A percentile compares a stretch with the other conserved stretches of the same genome.
Evolutionary conservation across 2,329 filamentous ascomycete species (phyloP).

Genomic region (Metarhizium sp.): DNA sequence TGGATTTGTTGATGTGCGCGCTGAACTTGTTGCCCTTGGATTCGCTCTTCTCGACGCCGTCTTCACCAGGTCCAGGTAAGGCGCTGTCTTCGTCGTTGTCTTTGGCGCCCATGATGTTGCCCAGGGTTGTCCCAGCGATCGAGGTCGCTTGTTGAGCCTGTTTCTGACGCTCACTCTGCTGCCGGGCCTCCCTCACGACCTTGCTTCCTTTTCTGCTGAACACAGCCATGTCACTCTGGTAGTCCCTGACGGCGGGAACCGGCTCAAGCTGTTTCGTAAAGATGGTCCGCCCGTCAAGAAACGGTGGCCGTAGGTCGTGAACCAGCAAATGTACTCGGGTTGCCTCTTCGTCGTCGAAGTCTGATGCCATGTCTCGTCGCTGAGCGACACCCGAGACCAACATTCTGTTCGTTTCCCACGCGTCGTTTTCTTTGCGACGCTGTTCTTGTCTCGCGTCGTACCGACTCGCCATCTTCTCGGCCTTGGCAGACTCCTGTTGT

Average conservation of each 20-base stretch:
- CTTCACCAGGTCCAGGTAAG: slow-evolving; percentile 63
- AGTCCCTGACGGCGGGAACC: slow-evolving; percentile 83
- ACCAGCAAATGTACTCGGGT: slow-evolving; percentile 85
- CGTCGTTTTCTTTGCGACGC: slow-evolving; percentile 89
- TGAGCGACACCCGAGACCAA: slow-evolving; percentile 93
- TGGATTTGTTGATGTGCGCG: slow-evolving; percentile 77
- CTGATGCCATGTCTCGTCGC: slow-evolving; percentile 66
- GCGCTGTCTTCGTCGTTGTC: slow-evolving; percentile 91
- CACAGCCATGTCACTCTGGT: slow-evolving; percentile 97
- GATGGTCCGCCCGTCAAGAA: slow-evolving; percentile 86
- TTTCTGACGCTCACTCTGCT: slow-evolving; percentile 86
- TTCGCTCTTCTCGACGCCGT: slow-evolving; percentile 47
- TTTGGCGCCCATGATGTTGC: slow-evolving; percentile 92
- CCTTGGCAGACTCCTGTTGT: slow-evolving; percentile 66
- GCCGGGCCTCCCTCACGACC: slow-evolving; percentile 82
- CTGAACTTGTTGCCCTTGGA: slow-evolving; percentile 65
- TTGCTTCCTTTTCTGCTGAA: slow-evolving; percentile 93
- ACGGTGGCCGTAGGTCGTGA: slow-evolving; percentile 88
- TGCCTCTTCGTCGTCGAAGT: slow-evolving; percentile 87
- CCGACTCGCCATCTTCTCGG: slow-evolving; percentile 70
- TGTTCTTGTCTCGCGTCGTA: slow-evolving; percentile 64
- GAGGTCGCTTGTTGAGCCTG: slow-evolving; percentile 94
- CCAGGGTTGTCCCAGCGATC: slow-evolving; percentile 80
- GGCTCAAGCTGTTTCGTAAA: slow-evolving; percentile 97
- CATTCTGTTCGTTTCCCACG: slow-evolving; percentile 99